Conservation (phyloP, 2,329 filamentous ascomycete species). For the Trichothecium sympodiale region DNA sequence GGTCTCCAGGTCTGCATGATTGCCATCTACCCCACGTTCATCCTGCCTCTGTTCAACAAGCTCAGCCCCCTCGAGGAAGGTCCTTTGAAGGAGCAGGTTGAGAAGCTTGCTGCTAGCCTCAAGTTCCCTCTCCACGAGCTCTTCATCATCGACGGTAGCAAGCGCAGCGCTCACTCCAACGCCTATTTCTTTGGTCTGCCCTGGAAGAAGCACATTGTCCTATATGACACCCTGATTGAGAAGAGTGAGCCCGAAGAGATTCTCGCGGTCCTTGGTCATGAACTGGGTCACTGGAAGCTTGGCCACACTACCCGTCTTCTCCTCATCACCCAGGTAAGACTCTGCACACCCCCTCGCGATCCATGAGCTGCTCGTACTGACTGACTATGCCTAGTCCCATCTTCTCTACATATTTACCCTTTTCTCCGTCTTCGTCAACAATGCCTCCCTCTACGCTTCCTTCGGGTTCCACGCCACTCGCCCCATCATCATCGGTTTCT, state of each 20-base stretch:
- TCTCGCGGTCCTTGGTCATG: slow-evolving; percentile 87
- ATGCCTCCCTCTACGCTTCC: slow-evolving; percentile 76
- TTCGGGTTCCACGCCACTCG: slow-evolving; percentile 79
- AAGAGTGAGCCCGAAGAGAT: slow-evolving; percentile 90
- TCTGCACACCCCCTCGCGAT: too few relatives aligned
- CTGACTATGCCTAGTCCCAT: slow-evolving; percentile 49
- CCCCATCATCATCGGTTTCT: slow-evolving; percentile 93
- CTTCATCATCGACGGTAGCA: slow-evolving; percentile 88
- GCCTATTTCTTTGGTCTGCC: slow-evolving; percentile 95
- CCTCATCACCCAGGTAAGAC: slow-evolving; percentile 65
- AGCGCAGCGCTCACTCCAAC: slow-evolving; percentile 78
- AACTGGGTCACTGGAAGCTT: slow-evolving; percentile 93
- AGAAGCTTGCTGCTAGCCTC: slow-evolving; percentile 69
- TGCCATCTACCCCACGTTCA: slow-evolving; percentile 89
- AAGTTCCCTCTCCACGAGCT: slow-evolving; percentile 89
- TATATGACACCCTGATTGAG: slow-evolving; percentile 95
- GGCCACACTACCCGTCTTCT: slow-evolving; percentile 91
- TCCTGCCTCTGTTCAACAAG: slow-evolving; percentile 96
- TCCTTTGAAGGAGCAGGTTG: slow-evolving; percentile 76
- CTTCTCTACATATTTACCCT: slow-evolving; percentile 94
- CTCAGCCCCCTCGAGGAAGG: slow-evolving; percentile 84
- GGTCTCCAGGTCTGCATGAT: slow-evolving; percentile 88
- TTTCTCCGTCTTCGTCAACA: slow-evolving; percentile 97
- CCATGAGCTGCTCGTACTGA: slow-evolving; percentile 1
- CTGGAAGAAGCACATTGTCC: slow-evolving; percentile 99